phyloP scores from a whole-genome alignment of 768 basidiomycete species.

The Suillus brevipes region DNA sequence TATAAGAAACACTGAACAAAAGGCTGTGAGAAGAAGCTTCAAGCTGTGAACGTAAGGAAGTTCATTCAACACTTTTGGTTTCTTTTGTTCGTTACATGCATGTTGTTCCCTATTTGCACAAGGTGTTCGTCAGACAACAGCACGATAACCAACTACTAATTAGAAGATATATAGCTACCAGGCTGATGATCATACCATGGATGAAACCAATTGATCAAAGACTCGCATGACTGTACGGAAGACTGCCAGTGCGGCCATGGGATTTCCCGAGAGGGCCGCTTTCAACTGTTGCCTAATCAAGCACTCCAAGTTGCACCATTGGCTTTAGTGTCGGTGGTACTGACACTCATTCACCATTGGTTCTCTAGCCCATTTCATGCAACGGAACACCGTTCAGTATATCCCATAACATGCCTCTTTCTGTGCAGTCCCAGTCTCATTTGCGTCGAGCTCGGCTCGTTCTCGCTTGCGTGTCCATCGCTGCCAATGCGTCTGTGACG shows the following conservation, averaged over 20 bases:
- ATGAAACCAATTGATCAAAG: neutral
- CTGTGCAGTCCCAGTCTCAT: slow-evolving; percentile 5
- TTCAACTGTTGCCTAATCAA: neutral
- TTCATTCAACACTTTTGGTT: neutral
- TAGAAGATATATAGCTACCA: neutral
- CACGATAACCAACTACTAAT: no score
- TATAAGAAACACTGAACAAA: slow-evolving; percentile 16
- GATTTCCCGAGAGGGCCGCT: neutral
- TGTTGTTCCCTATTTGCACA: slow-evolving; percentile 1
- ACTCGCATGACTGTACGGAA: neutral
- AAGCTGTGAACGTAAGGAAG: slow-evolving; percentile 5
- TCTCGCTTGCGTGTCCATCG: slow-evolving; percentile 54
- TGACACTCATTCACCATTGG: neutral
- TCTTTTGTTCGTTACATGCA: neutral
- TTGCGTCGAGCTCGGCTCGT: slow-evolving; percentile 28
- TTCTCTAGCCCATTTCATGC: neutral
- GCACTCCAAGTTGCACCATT: neutral
- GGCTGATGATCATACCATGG: neutral
- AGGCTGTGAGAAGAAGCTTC: slow-evolving; percentile 15
- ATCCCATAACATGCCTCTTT: neutral
- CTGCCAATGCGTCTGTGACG: slow-evolving; percentile 57
- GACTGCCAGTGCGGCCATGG: neutral
- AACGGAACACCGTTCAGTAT: neutral
- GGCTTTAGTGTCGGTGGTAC: no score
- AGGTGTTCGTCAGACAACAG: neutral